A percentile compares a stretch with the other conserved stretches of the same genome.
Conservation (phyloP, 768 basidiomycete genomes). For the Podaxis mareebaensis region DNA sequence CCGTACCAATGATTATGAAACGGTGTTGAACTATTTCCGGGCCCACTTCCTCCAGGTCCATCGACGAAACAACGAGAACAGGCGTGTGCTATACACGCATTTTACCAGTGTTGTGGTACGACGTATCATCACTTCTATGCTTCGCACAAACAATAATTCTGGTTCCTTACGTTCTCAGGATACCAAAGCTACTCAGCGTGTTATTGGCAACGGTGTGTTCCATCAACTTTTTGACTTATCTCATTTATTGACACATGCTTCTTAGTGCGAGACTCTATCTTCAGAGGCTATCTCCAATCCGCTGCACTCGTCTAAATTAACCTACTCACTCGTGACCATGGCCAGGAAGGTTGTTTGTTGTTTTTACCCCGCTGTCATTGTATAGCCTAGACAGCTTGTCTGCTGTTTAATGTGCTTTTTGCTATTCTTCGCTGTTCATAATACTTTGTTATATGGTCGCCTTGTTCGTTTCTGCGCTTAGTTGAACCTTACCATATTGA, state of each 20-base stretch:
- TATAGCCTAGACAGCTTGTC: constrained; percentile 7
- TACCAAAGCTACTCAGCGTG: constrained; percentile 79
- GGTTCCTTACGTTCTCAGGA: constrained; percentile 45
- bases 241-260: constrained; percentile 16
- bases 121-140: constrained; percentile 19
- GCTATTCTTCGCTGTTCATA: constrained; percentile 1
- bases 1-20: constrained; percentile 78
- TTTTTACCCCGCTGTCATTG: constrained; percentile 5
- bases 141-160: constrained; percentile 6
- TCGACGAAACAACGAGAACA: constrained; percentile 74
- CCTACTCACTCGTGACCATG: not conserved
- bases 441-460: constrained; percentile 1
- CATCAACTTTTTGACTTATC: not conserved
- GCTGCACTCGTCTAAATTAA: constrained; percentile 60
- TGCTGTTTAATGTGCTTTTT: constrained; percentile 12
- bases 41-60: constrained; percentile 86
- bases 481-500: not conserved
- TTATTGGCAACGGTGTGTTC: constrained; percentile 75
- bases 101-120: constrained; percentile 77
- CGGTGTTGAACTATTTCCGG: constrained; percentile 83
- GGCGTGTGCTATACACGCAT: constrained; percentile 79
- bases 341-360: not conserved
- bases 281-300: constrained; percentile 72
- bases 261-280: constrained; percentile 72
- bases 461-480: not conserved